Percentiles rank a stretch among this genome's conserved stretches.
Conservation (phyloP, 352 stramenopile species). For the Pythium rishiriense region DNA sequence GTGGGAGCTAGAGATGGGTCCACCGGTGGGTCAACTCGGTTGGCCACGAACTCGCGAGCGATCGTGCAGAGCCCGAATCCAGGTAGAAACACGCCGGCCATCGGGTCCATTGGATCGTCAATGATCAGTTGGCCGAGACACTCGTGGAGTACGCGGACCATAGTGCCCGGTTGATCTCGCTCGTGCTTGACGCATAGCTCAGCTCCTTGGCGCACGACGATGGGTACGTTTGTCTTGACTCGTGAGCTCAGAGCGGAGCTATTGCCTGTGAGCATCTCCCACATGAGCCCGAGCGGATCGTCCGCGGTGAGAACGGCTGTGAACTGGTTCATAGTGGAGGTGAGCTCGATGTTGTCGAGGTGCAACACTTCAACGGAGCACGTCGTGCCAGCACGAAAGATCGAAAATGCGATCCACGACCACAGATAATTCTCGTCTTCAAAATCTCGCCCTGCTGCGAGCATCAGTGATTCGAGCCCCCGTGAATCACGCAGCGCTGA, state of each 20-base stretch:
- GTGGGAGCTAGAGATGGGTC: background rate
- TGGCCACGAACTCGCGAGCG: background rate
- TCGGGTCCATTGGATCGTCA: background rate
- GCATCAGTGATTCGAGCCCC: background rate
- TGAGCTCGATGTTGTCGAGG: constrained; percentile 8
- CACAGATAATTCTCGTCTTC: background rate
- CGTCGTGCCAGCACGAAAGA: background rate
- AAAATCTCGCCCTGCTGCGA: background rate
- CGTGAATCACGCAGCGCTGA: background rate
- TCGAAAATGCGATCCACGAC: constrained; percentile 9
- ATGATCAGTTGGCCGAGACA: background rate
- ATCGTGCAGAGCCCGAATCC: background rate
- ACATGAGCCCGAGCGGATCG: background rate
- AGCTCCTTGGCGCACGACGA: background rate
- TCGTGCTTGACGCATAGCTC: background rate
- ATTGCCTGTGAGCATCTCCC: background rate
- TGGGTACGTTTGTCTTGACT: background rate
- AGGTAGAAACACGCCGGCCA: background rate
- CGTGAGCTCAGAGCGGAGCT: too few relatives aligned
- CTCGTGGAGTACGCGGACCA: background rate
- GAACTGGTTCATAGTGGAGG: background rate
- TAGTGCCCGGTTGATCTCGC: background rate
- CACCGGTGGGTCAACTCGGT: background rate
- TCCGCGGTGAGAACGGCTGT: background rate
- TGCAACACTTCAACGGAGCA: constrained; percentile 6